phyloP scores from a whole-genome alignment of 2,329 filamentous ascomycete genomes.

The Penicillium sclerotiorum region DNA sequence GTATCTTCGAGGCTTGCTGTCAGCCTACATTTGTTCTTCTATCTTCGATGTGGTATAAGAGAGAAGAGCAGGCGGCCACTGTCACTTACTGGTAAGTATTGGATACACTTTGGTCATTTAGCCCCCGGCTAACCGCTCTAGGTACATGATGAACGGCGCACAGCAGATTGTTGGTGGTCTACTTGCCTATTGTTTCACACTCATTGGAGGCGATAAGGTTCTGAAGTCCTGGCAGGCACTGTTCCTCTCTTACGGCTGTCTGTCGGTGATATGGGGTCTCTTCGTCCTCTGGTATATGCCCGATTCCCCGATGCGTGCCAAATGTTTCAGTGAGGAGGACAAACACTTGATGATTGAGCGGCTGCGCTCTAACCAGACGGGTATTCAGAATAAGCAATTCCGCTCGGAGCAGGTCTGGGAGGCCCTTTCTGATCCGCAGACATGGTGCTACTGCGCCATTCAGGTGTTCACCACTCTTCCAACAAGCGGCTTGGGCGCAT shows the following conservation, averaged over 20 bases:
- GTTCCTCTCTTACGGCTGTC: conserved; percentile 66
- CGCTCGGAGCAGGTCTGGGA: conserved; percentile 58
- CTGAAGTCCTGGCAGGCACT: conserved; percentile 70
- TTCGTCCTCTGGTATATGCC: conserved; percentile 68
- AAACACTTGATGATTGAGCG: conserved; percentile 66
- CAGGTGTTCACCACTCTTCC: conserved; percentile 73
- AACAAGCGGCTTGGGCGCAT: conserved; percentile 71
- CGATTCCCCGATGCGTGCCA: conserved; percentile 71
- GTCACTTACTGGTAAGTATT: conserved; percentile 60
- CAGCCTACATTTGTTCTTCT: conserved; percentile 70
- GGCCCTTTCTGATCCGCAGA: conserved; percentile 66
- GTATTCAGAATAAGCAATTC: conserved; percentile 61
- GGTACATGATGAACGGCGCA: conserved; percentile 59
- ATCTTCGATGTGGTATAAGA: conserved; percentile 70
- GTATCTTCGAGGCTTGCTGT: conserved; percentile 71
- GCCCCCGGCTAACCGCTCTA: too few species aligned
- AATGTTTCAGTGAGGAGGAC: conserved; percentile 68
- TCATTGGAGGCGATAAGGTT: conserved; percentile 54
- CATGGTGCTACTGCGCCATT: conserved; percentile 53
- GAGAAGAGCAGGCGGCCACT: conserved; percentile 66
- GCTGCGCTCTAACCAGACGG: conserved; percentile 63
- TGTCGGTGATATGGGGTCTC: conserved; percentile 65
- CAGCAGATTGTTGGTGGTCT: conserved; percentile 74
- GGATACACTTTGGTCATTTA: too few species aligned
- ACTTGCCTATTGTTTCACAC: conserved; percentile 59